Evolutionary conservation across 108 stramenopile species (phyloP).

Genomic region (Cyclotella kingstonii): DNA sequence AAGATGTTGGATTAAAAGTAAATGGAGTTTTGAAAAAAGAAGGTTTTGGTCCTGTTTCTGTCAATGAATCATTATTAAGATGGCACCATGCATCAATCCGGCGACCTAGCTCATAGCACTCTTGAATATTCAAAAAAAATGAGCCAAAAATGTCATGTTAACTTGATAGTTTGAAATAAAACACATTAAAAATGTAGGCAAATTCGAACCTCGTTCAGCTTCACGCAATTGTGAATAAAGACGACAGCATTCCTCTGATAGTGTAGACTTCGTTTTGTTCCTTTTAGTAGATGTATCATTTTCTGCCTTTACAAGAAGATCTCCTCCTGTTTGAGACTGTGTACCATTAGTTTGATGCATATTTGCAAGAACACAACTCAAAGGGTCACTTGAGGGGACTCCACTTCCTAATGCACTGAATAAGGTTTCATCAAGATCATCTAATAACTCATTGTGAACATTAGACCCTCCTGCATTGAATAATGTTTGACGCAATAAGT

Average conservation of each 20-base stretch:
- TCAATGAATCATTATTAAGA: constrained; percentile 56
- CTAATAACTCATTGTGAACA: constrained; percentile 27
- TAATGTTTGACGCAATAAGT: constrained; percentile 57
- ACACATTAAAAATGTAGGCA: neutral
- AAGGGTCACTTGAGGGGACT: constrained; percentile 31
- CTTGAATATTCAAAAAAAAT: constrained; percentile 3
- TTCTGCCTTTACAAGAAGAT: constrained; percentile 4
- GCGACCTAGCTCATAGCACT: constrained; percentile 61
- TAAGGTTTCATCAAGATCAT: constrained; percentile 47
- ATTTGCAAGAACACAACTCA: constrained; percentile 49
- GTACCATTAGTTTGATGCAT: constrained; percentile 22
- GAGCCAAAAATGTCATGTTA: neutral
- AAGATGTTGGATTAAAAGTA: constrained; percentile 57
- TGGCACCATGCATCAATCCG: constrained; percentile 72
- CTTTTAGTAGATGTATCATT: constrained; percentile 14
- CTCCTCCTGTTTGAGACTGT: neutral
- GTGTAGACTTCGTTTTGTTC: constrained; percentile 28
- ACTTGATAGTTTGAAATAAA: neutral
- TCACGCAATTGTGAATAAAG: constrained; percentile 67
- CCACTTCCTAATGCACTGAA: constrained; percentile 28
- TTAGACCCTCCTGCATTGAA: constrained; percentile 37
- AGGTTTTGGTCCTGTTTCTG: neutral
- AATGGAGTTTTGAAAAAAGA: neutral
- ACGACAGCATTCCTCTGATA: constrained; percentile 54
- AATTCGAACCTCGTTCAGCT: constrained; percentile 44